A percentile compares a stretch with the other conserved stretches of the same genome.
phyloP scores from a whole-genome alignment of 139 green algal genomes.

The Micromonas pusilla region DNA sequence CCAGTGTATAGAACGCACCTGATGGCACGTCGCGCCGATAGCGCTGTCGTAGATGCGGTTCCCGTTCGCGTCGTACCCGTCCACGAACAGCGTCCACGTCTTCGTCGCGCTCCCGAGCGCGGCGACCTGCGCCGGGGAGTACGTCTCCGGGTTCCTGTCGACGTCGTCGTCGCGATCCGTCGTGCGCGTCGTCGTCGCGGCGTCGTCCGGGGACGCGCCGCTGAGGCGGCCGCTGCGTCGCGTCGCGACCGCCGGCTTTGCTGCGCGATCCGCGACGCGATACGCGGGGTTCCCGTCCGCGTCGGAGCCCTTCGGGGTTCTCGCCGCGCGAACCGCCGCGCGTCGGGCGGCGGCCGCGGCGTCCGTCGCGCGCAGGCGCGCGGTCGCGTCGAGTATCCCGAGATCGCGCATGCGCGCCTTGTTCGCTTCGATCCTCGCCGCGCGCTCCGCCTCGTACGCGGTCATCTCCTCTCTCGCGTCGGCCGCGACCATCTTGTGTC shows the following conservation, averaged over 20 bases:
- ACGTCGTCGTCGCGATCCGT: too few relatives aligned
- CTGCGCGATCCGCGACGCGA: too few relatives aligned
- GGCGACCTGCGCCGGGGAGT: constrained; percentile 19
- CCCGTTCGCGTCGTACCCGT: constrained; percentile 18
- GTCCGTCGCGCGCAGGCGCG: background rate
- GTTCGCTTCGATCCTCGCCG: background rate
- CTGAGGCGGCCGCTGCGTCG: too few relatives aligned
- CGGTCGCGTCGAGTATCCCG: background rate
- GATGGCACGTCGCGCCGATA: constrained; percentile 56
- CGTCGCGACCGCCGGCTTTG: too few relatives aligned
- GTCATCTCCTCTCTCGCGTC: background rate
- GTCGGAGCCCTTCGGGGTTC: too few relatives aligned
- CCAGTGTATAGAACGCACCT: too few relatives aligned
- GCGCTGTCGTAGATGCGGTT: constrained; percentile 51
- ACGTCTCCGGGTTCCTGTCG: constrained; percentile 27
- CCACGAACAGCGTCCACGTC: constrained; percentile 42
- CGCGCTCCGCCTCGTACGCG: constrained; percentile 16
- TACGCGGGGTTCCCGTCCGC: too few relatives aligned
- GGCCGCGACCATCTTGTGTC: background rate
- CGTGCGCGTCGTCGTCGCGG: background rate
- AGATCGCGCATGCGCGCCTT: background rate
- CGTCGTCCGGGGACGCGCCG: background rate
- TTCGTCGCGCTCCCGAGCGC: background rate
- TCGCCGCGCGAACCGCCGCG: too few relatives aligned
- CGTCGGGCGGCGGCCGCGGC: too few relatives aligned